phyloP scores from a whole-genome alignment of 805 yeast genomes.

The Cyberlindnera mississippiensis region DNA sequence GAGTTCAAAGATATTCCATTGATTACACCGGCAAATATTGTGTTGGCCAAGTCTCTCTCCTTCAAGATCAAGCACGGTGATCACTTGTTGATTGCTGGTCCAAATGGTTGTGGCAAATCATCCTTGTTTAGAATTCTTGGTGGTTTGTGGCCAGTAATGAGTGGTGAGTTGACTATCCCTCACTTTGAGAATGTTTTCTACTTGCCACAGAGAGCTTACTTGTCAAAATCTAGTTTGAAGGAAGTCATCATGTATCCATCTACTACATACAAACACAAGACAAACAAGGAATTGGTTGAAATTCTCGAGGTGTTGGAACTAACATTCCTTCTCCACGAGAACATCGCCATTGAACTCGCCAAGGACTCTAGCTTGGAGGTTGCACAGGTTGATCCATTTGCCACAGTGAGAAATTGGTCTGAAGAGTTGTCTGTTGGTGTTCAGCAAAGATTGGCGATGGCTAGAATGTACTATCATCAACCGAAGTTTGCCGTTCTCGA shows the following conservation, averaged over 20 bases:
- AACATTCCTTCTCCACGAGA: constrained; percentile 50
- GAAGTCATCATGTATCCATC: constrained; percentile 92
- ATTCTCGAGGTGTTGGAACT: constrained; percentile 56
- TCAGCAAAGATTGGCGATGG: constrained; percentile 91
- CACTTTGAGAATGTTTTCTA: constrained; percentile 68
- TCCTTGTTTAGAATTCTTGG: constrained; percentile 88
- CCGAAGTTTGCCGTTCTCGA: constrained; percentile 94
- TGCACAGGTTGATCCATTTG: constrained; percentile 47
- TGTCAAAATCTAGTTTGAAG: constrained; percentile 59
- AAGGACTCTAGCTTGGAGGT: constrained; percentile 28
- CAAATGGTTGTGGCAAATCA: constrained; percentile 95
- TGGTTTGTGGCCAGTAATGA: constrained; percentile 84
- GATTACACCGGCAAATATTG: constrained; percentile 79
- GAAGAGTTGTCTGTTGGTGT: constrained; percentile 88
- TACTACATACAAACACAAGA: constrained; percentile 47
- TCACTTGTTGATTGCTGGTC: constrained; percentile 87
- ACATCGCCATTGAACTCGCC: constrained; percentile 35
- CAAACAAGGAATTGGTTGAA: constrained; percentile 46
- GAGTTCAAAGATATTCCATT: constrained; percentile 75
- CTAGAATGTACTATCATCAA: constrained; percentile 82
- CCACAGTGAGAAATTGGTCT: constrained; percentile 74
- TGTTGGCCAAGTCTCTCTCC: constrained; percentile 58
- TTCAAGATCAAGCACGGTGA: constrained; percentile 79
- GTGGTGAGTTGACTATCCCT: constrained; percentile 58
- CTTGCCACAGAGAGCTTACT: constrained; percentile 88